A percentile compares a stretch with the other conserved stretches of the same genome.
Conservation (phyloP, 805 yeast genomes). For the Zygosaccharomyces bailii region DNA sequence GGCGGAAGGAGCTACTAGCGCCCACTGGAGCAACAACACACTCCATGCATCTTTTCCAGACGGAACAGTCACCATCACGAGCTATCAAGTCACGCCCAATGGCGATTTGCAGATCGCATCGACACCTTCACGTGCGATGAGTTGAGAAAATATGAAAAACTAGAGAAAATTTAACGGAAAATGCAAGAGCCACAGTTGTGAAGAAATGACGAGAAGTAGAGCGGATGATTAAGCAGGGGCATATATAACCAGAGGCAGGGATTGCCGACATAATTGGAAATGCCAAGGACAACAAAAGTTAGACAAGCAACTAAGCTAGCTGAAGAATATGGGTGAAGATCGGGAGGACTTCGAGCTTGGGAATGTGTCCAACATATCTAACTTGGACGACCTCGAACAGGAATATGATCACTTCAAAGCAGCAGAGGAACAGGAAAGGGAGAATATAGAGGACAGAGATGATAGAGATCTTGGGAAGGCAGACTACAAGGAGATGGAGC, state of each 20-base stretch:
- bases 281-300: too few species aligned
- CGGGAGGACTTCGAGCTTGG: neutral
- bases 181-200: constrained; percentile 9
- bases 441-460: too few species aligned
- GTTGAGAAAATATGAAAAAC: neutral
- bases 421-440: constrained; percentile 12
- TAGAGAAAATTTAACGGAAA: constrained; percentile 6
- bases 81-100: constrained; percentile 13
- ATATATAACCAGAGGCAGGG: neutral
- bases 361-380: constrained; percentile 6
- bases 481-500: constrained; percentile 8
- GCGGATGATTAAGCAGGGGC: neutral
- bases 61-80: neutral
- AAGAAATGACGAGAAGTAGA: neutral
- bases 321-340: neutral
- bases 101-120: constrained; percentile 1
- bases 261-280: too few species aligned
- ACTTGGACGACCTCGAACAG: constrained; percentile 29
- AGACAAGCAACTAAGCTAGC: neutral
- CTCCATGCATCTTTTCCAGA: neutral
- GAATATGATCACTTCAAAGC: constrained; percentile 31
- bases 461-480: constrained; percentile 2
- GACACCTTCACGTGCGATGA: constrained; percentile 5
- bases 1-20: neutral
- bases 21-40: constrained; percentile 2